phyloP scores from a whole-genome alignment of 352 stramenopile genomes.

The Blastocystis sp. region DNA sequence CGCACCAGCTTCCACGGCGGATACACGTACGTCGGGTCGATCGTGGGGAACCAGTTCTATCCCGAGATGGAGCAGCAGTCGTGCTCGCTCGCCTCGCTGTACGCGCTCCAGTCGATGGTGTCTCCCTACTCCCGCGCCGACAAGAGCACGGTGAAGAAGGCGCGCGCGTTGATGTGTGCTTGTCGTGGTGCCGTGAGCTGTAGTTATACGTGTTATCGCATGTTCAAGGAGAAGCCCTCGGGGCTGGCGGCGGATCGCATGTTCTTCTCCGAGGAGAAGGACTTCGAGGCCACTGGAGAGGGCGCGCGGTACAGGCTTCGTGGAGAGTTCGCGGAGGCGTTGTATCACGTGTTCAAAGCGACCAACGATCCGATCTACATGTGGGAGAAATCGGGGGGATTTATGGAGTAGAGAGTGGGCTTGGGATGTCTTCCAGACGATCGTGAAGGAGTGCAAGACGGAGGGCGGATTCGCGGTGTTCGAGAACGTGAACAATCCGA shows the following conservation, averaged over 20 bases:
- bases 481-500: conserved; percentile 77
- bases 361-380: conserved; percentile 84
- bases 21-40: conserved; percentile 80
- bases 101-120: neutral
- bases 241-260: conserved; percentile 82
- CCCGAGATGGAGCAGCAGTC: conserved; percentile 82
- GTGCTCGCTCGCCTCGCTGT: conserved; percentile 82
- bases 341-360: conserved; percentile 85
- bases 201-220: conserved; percentile 79
- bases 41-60: conserved; percentile 11
- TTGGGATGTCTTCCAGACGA: conserved; percentile 82
- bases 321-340: conserved; percentile 85
- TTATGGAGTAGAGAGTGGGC: conserved; percentile 78
- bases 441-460: conserved; percentile 77
- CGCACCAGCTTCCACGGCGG: conserved; percentile 78
- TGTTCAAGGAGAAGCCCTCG: conserved; percentile 80
- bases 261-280: conserved; percentile 77
- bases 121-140: neutral
- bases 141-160: neutral
- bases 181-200: conserved; percentile 77
- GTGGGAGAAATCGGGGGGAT: neutral
- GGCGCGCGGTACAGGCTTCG: conserved; percentile 79
- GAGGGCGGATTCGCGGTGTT: conserved; percentile 82
- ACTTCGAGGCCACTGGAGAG: conserved; percentile 77
- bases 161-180: neutral